These are phyloP conservation scores for Starmerella vaccinii DNA, from an alignment of 805 yeast species.

Conservation along the genomic window DNA sequence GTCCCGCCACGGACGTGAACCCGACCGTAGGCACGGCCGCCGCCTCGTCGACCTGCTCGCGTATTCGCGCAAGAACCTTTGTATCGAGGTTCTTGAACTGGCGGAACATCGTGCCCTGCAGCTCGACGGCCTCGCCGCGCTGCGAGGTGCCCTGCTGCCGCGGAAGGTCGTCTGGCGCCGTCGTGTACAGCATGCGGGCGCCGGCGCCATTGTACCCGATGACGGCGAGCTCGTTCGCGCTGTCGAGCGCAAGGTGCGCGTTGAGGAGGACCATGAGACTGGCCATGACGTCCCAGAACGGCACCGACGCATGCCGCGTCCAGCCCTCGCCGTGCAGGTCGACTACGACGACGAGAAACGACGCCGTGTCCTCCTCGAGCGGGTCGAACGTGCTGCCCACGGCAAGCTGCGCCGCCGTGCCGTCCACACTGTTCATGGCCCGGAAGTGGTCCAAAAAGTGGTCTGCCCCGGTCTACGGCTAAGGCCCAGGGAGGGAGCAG, in stretches of 20 bases:
- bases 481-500: not conserved
- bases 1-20: conserved; percentile 46
- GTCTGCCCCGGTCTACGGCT: conserved; percentile 3
- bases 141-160: too few species aligned
- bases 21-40: conserved; percentile 51
- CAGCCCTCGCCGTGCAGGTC: conserved; percentile 70
- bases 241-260: conserved; percentile 77
- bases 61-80: conserved; percentile 50
- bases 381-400: conserved; percentile 8
- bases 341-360: conserved; percentile 63
- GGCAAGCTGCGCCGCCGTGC: conserved; percentile 27
- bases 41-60: conserved; percentile 35
- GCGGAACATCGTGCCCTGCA: conserved; percentile 57
- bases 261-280: conserved; percentile 67
- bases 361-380: conserved; percentile 57
- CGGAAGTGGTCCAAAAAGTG: not conserved
- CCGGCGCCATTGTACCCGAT: conserved; percentile 66
- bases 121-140: not conserved
- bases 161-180: not conserved
- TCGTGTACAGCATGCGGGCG: conserved; percentile 62
- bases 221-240: conserved; percentile 73
- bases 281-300: conserved; percentile 50
- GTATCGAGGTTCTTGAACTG: conserved; percentile 76
- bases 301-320: conserved; percentile 32
- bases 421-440: conserved; percentile 31